Conservation (phyloP, 257 asterid species). For the Avicennia marina region DNA sequence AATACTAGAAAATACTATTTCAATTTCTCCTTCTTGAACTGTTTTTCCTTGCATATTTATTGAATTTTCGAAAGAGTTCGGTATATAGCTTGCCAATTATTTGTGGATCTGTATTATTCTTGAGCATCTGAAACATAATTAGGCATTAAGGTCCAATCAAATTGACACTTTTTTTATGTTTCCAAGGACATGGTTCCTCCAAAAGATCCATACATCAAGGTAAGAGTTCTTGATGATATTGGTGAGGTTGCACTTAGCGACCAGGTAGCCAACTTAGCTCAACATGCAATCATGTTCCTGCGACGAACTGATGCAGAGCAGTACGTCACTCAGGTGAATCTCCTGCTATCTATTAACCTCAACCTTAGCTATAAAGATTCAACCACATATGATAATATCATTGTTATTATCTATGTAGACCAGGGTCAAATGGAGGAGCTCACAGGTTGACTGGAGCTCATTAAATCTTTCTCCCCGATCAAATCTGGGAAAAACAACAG, state of each 20-base stretch:
- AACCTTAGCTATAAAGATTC: not conserved
- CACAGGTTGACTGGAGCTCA: conserved; percentile 40
- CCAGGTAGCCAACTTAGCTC: conserved; percentile 69
- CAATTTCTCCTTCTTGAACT: too few species aligned
- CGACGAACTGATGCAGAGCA: conserved; percentile 90
- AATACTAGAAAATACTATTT: too few species aligned
- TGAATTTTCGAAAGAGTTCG: too few species aligned
- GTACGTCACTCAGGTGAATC: conserved; percentile 66
- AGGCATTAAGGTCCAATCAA: not conserved
- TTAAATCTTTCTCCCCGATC: too few species aligned
- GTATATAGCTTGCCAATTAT: too few species aligned
- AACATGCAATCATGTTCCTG: conserved; percentile 82
- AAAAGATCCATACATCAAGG: conserved; percentile 91
- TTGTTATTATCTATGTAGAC: not conserved
- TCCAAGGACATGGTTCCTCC: conserved; percentile 88
- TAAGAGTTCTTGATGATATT: conserved; percentile 74
- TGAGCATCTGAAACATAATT: not conserved
- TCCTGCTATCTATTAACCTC: not conserved
- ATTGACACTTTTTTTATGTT: conserved; percentile 7
- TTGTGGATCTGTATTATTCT: not conserved
- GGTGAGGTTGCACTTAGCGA: conserved; percentile 72
- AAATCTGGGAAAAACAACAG: too few species aligned
- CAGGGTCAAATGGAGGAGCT: conserved; percentile 96
- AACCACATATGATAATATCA: conserved; percentile 1
- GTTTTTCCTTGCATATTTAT: too few species aligned